Conservation (phyloP, 306 rosid genomes). For the Sechiopsis laciniata region DNA sequence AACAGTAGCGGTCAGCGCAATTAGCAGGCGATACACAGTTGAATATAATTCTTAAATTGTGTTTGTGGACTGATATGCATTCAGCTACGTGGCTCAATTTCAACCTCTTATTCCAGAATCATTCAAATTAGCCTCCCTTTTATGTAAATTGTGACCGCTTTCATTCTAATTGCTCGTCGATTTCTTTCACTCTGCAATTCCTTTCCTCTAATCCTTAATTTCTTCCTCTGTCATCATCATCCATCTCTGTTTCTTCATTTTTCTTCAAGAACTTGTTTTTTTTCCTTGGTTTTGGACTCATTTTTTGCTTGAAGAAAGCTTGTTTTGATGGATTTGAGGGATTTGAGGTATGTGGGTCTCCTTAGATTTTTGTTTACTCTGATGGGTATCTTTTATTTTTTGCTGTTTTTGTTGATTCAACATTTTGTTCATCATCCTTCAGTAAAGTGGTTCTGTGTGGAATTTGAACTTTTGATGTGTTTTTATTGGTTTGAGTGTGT, state of each 20-base stretch:
- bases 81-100: conserved; percentile 50
- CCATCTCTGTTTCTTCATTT: not conserved
- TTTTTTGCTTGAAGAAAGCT: not conserved
- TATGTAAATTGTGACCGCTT: conserved; percentile 2
- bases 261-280: not conserved
- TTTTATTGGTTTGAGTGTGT: not conserved
- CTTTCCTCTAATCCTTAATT: conserved; percentile 10
- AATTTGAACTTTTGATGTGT: conserved; percentile 3
- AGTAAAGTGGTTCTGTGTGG: not conserved
- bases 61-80: conserved; percentile 30
- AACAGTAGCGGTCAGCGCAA: conserved; percentile 19
- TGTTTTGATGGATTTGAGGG: conserved; percentile 25
- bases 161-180: conserved; percentile 17
- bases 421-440: conserved; percentile 5
- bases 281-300: not conserved
- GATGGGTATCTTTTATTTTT: conserved; percentile 18
- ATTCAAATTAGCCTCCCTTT: conserved; percentile 11
- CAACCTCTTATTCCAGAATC: conserved; percentile 45
- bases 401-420: conserved; percentile 16
- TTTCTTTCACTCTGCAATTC: conserved; percentile 24
- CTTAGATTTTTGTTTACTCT: conserved; percentile 14
- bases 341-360: conserved; percentile 33
- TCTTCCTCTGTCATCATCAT: not conserved
- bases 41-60: conserved; percentile 2
- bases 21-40: conserved; percentile 4